Percentiles rank a stretch among this genome's conserved stretches.
Evolutionary conservation across 2,329 filamentous ascomycete genomes (phyloP).

Genomic region (Pyricularia grisea): DNA sequence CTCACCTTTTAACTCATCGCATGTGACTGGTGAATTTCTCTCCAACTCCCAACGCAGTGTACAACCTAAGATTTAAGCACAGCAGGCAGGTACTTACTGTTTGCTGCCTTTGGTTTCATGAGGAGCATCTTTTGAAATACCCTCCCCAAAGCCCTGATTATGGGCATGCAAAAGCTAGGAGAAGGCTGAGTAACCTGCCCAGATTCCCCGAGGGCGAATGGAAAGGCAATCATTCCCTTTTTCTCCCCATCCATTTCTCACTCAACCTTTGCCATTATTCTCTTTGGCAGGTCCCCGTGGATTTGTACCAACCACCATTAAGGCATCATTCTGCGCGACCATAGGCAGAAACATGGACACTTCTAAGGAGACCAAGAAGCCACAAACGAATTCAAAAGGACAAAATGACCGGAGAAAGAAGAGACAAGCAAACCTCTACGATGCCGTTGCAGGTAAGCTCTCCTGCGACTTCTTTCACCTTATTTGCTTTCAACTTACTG

Average conservation of each 20-base stretch:
- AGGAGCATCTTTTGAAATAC: background rate
- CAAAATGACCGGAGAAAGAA: slow-evolving; percentile 11
- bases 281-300: background rate
- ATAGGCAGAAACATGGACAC: background rate
- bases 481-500: background rate
- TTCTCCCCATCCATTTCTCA: background rate
- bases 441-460: slow-evolving; percentile 59
- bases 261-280: background rate
- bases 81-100: background rate
- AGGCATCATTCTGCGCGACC: background rate
- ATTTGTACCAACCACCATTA: background rate
- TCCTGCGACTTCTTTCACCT: background rate
- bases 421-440: slow-evolving; percentile 51
- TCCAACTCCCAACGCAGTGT: background rate
- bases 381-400: background rate
- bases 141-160: background rate
- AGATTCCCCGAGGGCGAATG: background rate
- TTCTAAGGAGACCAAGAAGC: background rate
- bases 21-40: background rate
- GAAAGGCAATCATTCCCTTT: background rate
- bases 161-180: background rate
- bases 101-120: background rate
- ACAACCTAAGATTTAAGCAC: background rate
- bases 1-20: background rate
- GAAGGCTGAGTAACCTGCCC: background rate